Base-by-base conservation (phyloP, 1,284 basidiomycete genomes). In the Ustilago trichophora region DNA sequence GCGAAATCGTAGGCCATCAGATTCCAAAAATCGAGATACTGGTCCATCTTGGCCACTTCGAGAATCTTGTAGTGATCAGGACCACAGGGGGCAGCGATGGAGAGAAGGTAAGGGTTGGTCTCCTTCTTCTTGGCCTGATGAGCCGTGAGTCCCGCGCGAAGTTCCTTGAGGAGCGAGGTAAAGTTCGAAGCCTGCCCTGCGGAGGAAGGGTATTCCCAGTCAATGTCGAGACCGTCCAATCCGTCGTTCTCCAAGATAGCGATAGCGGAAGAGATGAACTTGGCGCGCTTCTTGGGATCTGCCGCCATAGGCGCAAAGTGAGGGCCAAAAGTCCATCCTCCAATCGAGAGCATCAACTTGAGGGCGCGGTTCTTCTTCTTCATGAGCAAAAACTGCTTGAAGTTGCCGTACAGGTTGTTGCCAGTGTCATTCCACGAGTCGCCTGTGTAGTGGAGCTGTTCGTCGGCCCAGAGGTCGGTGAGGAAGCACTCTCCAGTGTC, bases 381-480 rank as follows among this genome's bases (percentile, higher is more conserved):
- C 68, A 91, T 78, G 37, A 91, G 84, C 79, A 93, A 92, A 52
- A 93, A 86, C 77, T 92, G 91, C 83, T 93, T 93, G 72, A 96
- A 83, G 82, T 90, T 91, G 4, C 92, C 92, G 72, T 92, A 93
- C 8, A 93, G 83, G 76, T 92, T 91, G 87, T 90, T 43, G 88
- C 90, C 51, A 2, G 38, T 47, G 29, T 72, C 66, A 21, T 70
- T 57, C 63, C 73, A 76, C 10, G 67, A 69, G 38, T 98, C 95
- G 19, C 88, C 88, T 3, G 87, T 86, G 71, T 81, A 82, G 72
- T 82, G 82, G 31, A 83, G 80, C 73, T 83, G 74, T 75, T 90
- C 87, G 78, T 94, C 92, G 3, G 91, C 89, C 84, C 90, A 94
- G 2, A 85, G 81, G 78, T 95, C 92, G 1, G 90, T 91, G 29